These are phyloP conservation scores for Umbelopsis vinacea DNA, from an alignment of 192 early-diverging fungal species.

Conservation along the genomic window DNA sequence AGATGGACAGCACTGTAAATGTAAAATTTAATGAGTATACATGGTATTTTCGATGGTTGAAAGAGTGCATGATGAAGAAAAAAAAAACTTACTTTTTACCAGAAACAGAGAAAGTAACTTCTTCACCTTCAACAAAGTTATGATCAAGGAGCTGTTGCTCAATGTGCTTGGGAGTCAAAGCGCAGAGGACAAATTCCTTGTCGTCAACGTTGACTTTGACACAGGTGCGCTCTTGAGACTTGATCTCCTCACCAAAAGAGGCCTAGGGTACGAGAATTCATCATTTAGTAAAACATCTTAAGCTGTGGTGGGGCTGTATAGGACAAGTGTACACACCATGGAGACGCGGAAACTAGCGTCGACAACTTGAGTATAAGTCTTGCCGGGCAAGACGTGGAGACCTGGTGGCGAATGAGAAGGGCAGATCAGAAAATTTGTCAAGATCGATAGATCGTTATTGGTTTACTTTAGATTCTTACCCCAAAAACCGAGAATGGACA, in stretches of 20 bases:
- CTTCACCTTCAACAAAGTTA: conserved; percentile 70
- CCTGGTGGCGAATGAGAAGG: conserved; percentile 38
- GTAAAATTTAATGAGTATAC: not conserved
- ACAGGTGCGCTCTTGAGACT: conserved; percentile 61
- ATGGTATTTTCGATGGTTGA: too few species aligned
- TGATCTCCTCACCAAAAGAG: conserved; percentile 61
- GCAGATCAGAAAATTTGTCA: not conserved
- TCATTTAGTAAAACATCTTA: not conserved
- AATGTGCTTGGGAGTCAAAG: conserved; percentile 69
- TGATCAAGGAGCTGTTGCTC: conserved; percentile 78
- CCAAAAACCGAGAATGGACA: conserved; percentile 40
- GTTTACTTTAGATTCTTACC: conserved; percentile 18
- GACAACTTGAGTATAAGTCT: conserved; percentile 74
- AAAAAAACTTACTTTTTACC: conserved; percentile 53
- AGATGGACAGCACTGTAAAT: conserved; percentile 60
- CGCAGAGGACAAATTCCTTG: conserved; percentile 76
- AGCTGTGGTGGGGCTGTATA: not conserved
- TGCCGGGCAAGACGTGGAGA: conserved; percentile 66
- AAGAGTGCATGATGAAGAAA: too few species aligned
- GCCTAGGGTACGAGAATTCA: conserved; percentile 51
- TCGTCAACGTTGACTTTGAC: conserved; percentile 71
- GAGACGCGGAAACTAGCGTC: conserved; percentile 74
- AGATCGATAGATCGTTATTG: not conserved
- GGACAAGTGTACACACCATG: conserved; percentile 55
- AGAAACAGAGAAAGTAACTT: conserved; percentile 72